Evolutionary conservation across 768 basidiomycete species (phyloP), one percentile per base, ranked within the genome.

Genomic region (Mycena olivaceomarginata): DNA sequence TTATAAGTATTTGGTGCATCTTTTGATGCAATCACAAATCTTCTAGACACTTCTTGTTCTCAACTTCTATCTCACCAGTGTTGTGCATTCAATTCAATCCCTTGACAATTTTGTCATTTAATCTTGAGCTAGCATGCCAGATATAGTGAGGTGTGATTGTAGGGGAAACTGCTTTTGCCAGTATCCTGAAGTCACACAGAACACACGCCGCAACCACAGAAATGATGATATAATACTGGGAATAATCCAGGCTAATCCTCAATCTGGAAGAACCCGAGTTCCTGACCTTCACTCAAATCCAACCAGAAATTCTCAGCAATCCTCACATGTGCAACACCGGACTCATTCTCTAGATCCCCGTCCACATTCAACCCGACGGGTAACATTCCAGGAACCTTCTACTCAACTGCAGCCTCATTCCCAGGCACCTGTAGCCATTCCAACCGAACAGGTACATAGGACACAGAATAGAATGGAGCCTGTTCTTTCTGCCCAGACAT

Each of bases 131-230:
- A 25, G 25, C 25, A 25, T 25, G 25, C 25, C 25, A 25, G 25
- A 25, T 25, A 25, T 25, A 25, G 25, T 25, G 25, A 25, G 25
- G 25, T 25, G 25, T 25, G 25, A 25, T 25, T 25, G 25, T 25
- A 25, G 25, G 25, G 25, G 25, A 25, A 25, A 25, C 25, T 25
- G 25, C 25, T 25, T 25, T 25, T 25, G 25, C 25, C 25, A 25
- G 25, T 25, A 25, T 25, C 25, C 25, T 25, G 25, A 25, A 25
- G 25, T 25, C 25, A 25, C 25, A 25, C 25, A 25, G 25, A 25
- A 25, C 48, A 69, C 67, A 22, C 56, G 67, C 4, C 9, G 15
- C 2, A 69, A 69, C 56, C 67, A 69, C 25, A 41, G 56, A 45
- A 43, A 13, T 1, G 67, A 69, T 45, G 67, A 69, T n/a, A 25